Base-by-base conservation (phyloP, 768 basidiomycete genomes). In the Inosperma sp. region DNA sequence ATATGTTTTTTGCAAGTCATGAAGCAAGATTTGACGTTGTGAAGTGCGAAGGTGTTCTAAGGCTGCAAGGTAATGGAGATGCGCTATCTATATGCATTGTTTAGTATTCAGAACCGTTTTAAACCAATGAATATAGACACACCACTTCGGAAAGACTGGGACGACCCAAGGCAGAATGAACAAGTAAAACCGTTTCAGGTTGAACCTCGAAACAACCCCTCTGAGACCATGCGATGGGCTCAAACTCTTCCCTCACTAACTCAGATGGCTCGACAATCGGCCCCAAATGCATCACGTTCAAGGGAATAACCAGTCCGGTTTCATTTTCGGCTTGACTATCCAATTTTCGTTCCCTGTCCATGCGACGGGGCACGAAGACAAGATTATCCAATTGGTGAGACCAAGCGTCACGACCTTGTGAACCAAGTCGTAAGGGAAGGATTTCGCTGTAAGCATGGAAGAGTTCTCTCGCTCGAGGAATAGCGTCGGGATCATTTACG, bases 181-280 rank as follows among this genome's bases (percentile, higher is more conserved):
- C 71, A 4, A 67, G 49, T 9, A 68, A 48, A 7, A 77, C 43
- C 29, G 65, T 56, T 30, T 59, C 61, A 5, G 73, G 74, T 17
- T 62, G 56, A 3, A 48, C 41, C 3, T 49, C 31, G 26, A 72
- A 69, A 13, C 62, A 48, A 2, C 66, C 76, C n/a, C 76, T 61
- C 47, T 80, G 78, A 4, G 75, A 76, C 79, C 79, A 80, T 6
- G 72, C 72, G 9, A 80, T 63, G 0, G 69, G 49, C 55, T 73
- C 69, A 42, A 64, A 69, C 29, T 72, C 63, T 14, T 60, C 40
- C 27, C 65, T 67, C 8, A 78, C 65, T 2, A 77, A 52, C 40
- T 77, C 51, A 5, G 36, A 56, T 0, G 78, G 77, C 1, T 70
- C 57, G 2, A 77, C 70, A 10, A 78, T 49, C 1, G 25, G 30